phyloP scores from a whole-genome alignment of 1,284 basidiomycete genomes.

The Moesziomyces antarcticus region DNA sequence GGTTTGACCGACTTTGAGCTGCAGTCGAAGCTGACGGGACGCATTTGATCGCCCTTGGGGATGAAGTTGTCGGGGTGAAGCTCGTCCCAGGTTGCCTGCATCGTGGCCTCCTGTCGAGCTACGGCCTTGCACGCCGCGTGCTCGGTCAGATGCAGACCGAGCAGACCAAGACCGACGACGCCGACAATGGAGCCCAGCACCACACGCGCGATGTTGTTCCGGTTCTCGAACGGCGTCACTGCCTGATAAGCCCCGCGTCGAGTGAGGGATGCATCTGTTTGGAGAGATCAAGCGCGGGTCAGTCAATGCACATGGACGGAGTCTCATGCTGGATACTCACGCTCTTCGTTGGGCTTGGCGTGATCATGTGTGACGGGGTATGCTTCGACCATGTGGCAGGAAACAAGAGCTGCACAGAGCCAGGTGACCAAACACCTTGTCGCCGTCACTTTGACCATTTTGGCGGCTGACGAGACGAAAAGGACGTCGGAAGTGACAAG shows the following conservation, averaged over 20 bases:
- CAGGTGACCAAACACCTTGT: constrained; percentile 4
- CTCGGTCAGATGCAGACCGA: background rate
- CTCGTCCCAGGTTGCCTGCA: constrained; percentile 32
- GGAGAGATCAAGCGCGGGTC: too few species aligned
- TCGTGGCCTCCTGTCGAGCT: constrained; percentile 7
- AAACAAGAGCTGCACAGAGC: background rate
- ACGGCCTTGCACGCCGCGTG: constrained; percentile 23
- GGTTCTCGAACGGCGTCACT: constrained; percentile 2
- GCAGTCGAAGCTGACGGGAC: constrained; percentile 32
- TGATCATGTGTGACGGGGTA: constrained; percentile 3
- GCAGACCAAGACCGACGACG: background rate
- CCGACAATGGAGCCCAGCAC: background rate
- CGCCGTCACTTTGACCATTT: background rate
- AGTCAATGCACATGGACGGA: too few species aligned
- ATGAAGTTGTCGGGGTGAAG: constrained; percentile 31
- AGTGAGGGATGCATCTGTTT: constrained; percentile 8
- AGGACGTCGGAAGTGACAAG: too few species aligned
- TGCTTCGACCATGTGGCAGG: constrained; percentile 2
- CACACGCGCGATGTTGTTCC: constrained; percentile 1
- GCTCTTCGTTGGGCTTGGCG: too few species aligned
- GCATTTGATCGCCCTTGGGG: constrained; percentile 28
- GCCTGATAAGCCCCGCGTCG: constrained; percentile 6
- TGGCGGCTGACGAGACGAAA: too few species aligned
- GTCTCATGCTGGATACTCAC: too few species aligned
- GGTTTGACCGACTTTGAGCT: constrained; percentile 17